Conservation (phyloP, 164 flowering plant genomes). For the Hamamelis virginiana region DNA sequence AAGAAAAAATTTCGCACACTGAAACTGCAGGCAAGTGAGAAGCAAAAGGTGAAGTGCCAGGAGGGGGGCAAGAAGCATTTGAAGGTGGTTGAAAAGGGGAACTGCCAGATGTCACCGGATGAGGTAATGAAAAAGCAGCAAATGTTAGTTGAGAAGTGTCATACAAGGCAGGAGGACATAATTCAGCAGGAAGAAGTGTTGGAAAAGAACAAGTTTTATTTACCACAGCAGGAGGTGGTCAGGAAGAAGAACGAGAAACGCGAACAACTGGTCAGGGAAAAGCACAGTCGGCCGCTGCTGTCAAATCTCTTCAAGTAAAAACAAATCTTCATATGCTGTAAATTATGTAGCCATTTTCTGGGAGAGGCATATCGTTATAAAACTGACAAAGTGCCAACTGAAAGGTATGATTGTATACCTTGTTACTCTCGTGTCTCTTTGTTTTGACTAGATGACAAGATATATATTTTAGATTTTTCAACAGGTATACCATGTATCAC, state of each 20-base stretch:
- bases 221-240: background rate
- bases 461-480: background rate
- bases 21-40: background rate
- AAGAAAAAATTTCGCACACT: background rate
- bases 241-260: conserved; percentile 3
- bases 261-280: background rate
- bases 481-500: too few species aligned
- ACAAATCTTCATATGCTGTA: background rate
- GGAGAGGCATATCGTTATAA: background rate
- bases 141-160: background rate
- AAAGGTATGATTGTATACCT: background rate
- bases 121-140: background rate
- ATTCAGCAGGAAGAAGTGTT: background rate
- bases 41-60: background rate
- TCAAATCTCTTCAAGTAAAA: conserved; percentile 26
- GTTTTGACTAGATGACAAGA: background rate
- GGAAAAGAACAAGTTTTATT: background rate
- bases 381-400: background rate
- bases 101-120: background rate
- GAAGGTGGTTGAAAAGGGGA: conserved; percentile 2
- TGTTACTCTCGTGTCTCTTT: background rate
- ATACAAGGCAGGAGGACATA: background rate
- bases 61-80: background rate
- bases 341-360: background rate
- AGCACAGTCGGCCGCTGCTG: background rate